These are phyloP conservation scores for Gautieria morchelliformis DNA, from an alignment of 768 basidiomycete species.

Conservation along the genomic window DNA sequence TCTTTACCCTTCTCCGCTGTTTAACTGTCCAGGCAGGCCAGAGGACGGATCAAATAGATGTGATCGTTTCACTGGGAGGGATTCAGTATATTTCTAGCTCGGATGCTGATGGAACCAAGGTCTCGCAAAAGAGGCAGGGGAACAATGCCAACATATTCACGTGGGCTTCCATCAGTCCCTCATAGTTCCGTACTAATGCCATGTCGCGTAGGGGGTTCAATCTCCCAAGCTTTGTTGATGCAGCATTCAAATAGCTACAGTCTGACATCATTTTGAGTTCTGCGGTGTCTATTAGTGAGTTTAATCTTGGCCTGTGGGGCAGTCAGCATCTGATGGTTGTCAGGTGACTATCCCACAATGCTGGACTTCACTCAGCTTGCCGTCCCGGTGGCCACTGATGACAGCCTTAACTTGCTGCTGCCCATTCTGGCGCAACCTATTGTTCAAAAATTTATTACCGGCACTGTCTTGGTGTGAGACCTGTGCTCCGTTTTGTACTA, in stretches of 20 bases:
- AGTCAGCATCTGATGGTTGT: not conserved
- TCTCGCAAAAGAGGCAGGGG: constrained; percentile 15
- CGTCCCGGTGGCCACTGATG: constrained; percentile 52
- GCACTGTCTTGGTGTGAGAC: constrained; percentile 42
- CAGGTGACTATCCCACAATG: constrained; percentile 56
- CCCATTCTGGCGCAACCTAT: constrained; percentile 66
- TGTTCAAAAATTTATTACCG: constrained; percentile 60
- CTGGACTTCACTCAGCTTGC: constrained; percentile 48
- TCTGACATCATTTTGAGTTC: constrained; percentile 51
- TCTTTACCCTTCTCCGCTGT: constrained; percentile 60
- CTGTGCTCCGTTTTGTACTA: not conserved
- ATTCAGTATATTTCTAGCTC: constrained; percentile 39
- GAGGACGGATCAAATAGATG: constrained; percentile 51
- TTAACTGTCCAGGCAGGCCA: constrained; percentile 57
- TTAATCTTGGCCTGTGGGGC: too few species aligned
- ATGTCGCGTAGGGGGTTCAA: constrained; percentile 42
- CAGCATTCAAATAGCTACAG: constrained; percentile 54
- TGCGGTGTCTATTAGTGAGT: constrained; percentile 47
- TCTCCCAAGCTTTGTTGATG: constrained; percentile 50
- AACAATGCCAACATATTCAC: constrained; percentile 42
- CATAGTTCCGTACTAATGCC: not conserved
- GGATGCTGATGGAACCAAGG: constrained; percentile 23
- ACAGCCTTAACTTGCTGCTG: constrained; percentile 51
- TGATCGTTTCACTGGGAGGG: constrained; percentile 58
- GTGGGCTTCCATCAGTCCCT: constrained; percentile 26